phyloP scores from a whole-genome alignment of 1,139 yeast genomes.

The Torulaspora pretoriensis region DNA sequence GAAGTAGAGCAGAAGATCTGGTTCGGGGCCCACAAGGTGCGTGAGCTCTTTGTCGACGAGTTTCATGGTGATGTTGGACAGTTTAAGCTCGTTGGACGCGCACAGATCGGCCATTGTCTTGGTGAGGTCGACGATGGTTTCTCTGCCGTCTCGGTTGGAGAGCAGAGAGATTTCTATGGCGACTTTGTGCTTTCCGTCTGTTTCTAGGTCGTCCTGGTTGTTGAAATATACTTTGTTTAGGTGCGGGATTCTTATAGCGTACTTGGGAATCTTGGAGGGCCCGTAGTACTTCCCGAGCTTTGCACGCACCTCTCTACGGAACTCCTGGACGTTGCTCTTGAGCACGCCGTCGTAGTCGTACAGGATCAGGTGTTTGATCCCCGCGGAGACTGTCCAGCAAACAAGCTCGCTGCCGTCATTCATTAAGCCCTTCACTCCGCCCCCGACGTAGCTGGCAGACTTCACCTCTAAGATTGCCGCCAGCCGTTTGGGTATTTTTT shows the following conservation, averaged over 20 bases:
- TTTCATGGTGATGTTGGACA: constrained; percentile 66
- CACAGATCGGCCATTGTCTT: constrained; percentile 80
- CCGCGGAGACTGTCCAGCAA: constrained; percentile 87
- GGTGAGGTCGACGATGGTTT: constrained; percentile 83
- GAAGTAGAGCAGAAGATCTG: constrained; percentile 79
- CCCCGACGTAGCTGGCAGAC: constrained; percentile 77
- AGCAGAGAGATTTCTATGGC: constrained; percentile 64
- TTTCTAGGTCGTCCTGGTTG: constrained; percentile 39
- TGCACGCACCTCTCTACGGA: constrained; percentile 55
- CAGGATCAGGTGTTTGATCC: constrained; percentile 64
- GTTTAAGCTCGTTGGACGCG: constrained; percentile 53
- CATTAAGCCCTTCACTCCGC: constrained; percentile 80
- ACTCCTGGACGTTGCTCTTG: constrained; percentile 50
- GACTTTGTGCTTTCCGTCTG: constrained; percentile 33
- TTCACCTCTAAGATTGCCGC: constrained; percentile 69
- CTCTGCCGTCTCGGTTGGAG: constrained; percentile 79
- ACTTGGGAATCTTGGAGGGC: constrained; percentile 58
- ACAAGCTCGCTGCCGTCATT: constrained; percentile 71
- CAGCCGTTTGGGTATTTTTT: constrained; percentile 72
- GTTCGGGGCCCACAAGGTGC: constrained; percentile 81
- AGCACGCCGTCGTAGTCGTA: constrained; percentile 78
- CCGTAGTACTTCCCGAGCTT: constrained; percentile 76
- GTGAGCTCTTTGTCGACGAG: constrained; percentile 70
- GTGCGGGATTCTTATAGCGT: constrained; percentile 59
- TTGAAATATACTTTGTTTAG: constrained; percentile 45